Evolutionary conservation across 495 filamentous ascomycete genomes (phyloP), one percentile per base, ranked within the genome.

Genomic region (Daldinia grandis): DNA sequence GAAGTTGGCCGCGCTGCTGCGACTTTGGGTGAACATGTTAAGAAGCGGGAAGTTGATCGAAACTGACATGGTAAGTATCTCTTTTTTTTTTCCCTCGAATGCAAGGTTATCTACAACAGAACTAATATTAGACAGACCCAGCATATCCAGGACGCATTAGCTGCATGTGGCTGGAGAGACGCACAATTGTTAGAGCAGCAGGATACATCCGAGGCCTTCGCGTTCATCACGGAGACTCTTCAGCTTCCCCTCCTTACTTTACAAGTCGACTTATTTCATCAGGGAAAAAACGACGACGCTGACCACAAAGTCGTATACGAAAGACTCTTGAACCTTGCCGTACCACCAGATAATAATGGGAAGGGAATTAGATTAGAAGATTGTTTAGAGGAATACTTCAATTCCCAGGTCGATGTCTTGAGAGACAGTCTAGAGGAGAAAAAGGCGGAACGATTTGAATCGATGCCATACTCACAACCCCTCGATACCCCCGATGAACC

Each of bases 251-350:
- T 97, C 7, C 87, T 99, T 21, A 93, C 95, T 0, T 80, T 99
- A 17, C 97, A 97, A 69, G 94, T 98, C 84, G 94, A 98, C 73
- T 90, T 99, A 27, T 98, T 92, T 69, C 95, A 99, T 67, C 90
- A 91, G 6, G 95, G 94, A 3, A 93, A 95, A 75, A 88, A 93
- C 64, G 87, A 86, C 27, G 87, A 84, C 24, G 94, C 94, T 73
- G 95, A 99, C 74, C 95, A 98, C 80, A 96, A 95, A 74, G 92
- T 97, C 57, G 86, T 99, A 44, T 93, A 96, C 60, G 95, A 99
- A 78, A 84, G 95, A 57, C 76, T 97, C 40, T 85, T 99, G n/a
- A 94, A 98, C 69, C 89, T 99, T 61, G 93, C 93, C 1, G 89
- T 97, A 24, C 92, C 93, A 3, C 81, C 87, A 0, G 78, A 83